phyloP scores from a whole-genome alignment of 164 flowering plant species.

The Sextonia rubra region DNA sequence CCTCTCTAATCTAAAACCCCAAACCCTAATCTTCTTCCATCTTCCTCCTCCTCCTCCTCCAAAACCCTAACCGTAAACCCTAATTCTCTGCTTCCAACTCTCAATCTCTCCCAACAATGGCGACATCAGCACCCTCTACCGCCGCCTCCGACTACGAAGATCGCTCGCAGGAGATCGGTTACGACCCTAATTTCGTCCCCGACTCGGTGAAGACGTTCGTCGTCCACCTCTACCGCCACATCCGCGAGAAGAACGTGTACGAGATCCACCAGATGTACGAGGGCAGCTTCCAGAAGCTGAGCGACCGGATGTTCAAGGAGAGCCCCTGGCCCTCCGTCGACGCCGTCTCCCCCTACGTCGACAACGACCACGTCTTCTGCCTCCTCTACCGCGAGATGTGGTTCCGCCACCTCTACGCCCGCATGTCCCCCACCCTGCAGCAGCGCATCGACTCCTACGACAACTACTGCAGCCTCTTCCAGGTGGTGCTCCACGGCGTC shows the following conservation, averaged over 20 bases:
- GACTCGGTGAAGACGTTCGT: constrained; percentile 95
- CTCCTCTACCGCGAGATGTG: constrained; percentile 94
- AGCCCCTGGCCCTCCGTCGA: constrained; percentile 95
- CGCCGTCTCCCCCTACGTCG: constrained; percentile 73
- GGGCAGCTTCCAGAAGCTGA: constrained; percentile 70
- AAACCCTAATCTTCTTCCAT: too few relatives aligned
- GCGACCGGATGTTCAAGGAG: constrained; percentile 84
- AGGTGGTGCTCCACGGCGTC: constrained; percentile 88
- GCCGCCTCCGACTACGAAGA: background rate
- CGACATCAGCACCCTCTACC: background rate
- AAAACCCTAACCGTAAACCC: too few relatives aligned
- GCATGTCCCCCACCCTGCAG: constrained; percentile 61
- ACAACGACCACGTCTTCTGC: constrained; percentile 96
- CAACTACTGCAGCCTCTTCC: constrained; percentile 82
- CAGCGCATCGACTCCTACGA: constrained; percentile 95
- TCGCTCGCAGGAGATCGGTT: constrained; percentile 29
- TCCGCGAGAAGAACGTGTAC: constrained; percentile 93
- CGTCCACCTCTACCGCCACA: constrained; percentile 89
- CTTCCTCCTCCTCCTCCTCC: too few relatives aligned
- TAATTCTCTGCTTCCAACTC: too few relatives aligned
- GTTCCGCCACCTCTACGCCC: constrained; percentile 86
- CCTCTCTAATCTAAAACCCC: too few relatives aligned
- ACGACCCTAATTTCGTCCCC: constrained; percentile 92
- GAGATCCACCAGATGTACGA: constrained; percentile 99
- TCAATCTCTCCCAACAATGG: background rate